Conservation (phyloP, 1,139 yeast species). For the Lodderomyces orthopsilosis region DNA sequence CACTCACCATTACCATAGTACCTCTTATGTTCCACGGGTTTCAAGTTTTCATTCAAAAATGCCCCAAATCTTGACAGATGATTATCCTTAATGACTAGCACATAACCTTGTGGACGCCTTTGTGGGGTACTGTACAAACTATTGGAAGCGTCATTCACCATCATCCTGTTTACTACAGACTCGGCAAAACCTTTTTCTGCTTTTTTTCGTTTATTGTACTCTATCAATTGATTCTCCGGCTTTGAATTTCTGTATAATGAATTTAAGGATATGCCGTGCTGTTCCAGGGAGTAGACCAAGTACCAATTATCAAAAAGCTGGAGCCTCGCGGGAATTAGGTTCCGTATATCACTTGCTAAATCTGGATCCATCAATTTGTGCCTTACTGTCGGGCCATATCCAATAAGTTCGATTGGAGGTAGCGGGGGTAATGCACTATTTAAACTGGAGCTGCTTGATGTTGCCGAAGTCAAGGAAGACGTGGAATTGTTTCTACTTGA, state of each 20-base stretch:
- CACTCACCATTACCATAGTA: constrained; percentile 96
- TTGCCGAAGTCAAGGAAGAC: constrained; percentile 9
- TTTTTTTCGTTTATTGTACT: constrained; percentile 17
- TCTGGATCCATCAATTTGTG: constrained; percentile 55
- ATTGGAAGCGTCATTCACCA: constrained; percentile 17
- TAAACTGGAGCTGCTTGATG: constrained; percentile 7
- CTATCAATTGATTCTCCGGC: constrained; percentile 30
- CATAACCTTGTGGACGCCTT: constrained; percentile 60
- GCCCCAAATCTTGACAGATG: constrained; percentile 75
- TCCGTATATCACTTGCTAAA: constrained; percentile 72
- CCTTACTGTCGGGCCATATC: constrained; percentile 57
- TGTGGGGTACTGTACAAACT: constrained; percentile 14
- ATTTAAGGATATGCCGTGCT: constrained; percentile 83
- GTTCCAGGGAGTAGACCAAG: constrained; percentile 77
- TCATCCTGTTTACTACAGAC: constrained; percentile 31
- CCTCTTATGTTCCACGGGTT: constrained; percentile 65
- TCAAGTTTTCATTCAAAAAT: constrained; percentile 71
- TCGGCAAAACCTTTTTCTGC: constrained; percentile 38
- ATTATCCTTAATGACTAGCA: constrained; percentile 65
- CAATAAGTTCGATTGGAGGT: constrained; percentile 36
- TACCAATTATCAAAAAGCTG: constrained; percentile 80
- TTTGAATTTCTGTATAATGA: constrained; percentile 58
- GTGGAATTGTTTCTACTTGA: constrained; percentile 8
- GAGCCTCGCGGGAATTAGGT: constrained; percentile 70
- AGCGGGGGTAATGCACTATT: constrained; percentile 29